Evolutionary conservation across 2,329 filamentous ascomycete species (phyloP), one percentile per base, ranked within the genome.

Genomic region (Penicillium thymicola): DNA sequence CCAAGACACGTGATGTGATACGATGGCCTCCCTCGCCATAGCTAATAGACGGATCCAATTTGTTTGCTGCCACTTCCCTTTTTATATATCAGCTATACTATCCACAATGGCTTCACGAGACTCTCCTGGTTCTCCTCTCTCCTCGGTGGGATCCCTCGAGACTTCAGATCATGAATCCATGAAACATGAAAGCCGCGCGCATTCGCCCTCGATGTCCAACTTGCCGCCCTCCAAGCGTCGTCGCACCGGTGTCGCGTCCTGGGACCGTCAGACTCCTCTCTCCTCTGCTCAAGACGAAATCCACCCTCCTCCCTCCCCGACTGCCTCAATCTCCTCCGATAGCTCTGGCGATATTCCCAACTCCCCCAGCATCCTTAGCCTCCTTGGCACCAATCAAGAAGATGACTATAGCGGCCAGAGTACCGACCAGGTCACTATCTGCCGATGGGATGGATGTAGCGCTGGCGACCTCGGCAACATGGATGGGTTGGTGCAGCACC

Each of bases 321-420:
- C 64, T 76, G 85, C 85, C 50, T 89, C 92, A 52, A 87, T 97
- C 58, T 96, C 92, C 8, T 91, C 90, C 51, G 94, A 99, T 75
- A 95, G 90, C 48, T 92, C 90, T 34, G 91, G 91, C 72, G 92
- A 91, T 55, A 85, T 92, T 47, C 89, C 89, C 27, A 87, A 85
- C 69, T 90, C 87, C 1, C 89, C 77, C 70, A 88, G 69, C 78
- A 85, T 38, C 37, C 65, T 68, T 57, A 72, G 67, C 55, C 71
- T 72, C 57, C 73, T 77, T 49, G 76, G 76, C 3, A 72, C 70
- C 55, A 71, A 67, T 53, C 67, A 75, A 54, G 75, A 77, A 51
- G 75, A 78, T 41, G 88, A 90, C 59, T 89, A 91, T 64, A 89
- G 89, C 60, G 88, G 90, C 58, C 84, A 85, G 57, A 71, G 73